Evolutionary conservation across 1,139 yeast genomes (phyloP).

Genomic region (Hansenula sp.): DNA sequence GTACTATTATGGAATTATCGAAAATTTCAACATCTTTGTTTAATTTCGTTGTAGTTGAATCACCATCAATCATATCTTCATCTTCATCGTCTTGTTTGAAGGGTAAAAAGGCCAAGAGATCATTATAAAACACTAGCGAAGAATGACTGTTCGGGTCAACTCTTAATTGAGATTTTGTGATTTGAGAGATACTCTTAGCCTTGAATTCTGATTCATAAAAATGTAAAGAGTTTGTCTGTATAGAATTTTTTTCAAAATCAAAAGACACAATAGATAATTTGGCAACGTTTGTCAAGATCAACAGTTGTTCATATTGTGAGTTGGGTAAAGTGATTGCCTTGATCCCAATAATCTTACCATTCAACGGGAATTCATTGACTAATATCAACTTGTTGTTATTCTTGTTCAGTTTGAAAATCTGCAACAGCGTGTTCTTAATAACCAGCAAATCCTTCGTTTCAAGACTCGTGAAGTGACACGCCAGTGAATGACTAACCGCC

Average conservation of each 20-base stretch:
- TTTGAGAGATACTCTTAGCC: constrained; percentile 42
- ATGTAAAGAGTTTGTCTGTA: constrained; percentile 78
- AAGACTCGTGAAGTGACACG: constrained; percentile 58
- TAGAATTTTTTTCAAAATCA: constrained; percentile 48
- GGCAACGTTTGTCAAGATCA: constrained; percentile 70
- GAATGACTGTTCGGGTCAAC: constrained; percentile 67
- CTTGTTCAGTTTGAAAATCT: constrained; percentile 49
- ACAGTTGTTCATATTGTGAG: constrained; percentile 54
- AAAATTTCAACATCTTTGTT: constrained; percentile 8
- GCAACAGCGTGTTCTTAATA: constrained; percentile 70
- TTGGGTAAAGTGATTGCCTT: constrained; percentile 49
- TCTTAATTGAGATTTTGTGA: constrained; percentile 45
- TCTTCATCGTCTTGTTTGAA: constrained; percentile 37
- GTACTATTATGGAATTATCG: constrained; percentile 39
- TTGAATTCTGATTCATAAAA: constrained; percentile 66
- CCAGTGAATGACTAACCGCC: constrained; percentile 58
- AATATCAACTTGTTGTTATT: constrained; percentile 42
- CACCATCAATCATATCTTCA: constrained; percentile 13
- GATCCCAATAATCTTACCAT: constrained; percentile 66
- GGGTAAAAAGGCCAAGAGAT: constrained; percentile 72
- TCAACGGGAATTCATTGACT: constrained; percentile 63
- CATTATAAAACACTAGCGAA: constrained; percentile 65
- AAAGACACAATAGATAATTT: constrained; percentile 75
- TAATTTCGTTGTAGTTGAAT: constrained; percentile 9
- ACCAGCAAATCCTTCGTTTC: constrained; percentile 54